Base-by-base conservation (phyloP, 2,329 filamentous ascomycete species). In the Trichoderma afroharzianum region DNA sequence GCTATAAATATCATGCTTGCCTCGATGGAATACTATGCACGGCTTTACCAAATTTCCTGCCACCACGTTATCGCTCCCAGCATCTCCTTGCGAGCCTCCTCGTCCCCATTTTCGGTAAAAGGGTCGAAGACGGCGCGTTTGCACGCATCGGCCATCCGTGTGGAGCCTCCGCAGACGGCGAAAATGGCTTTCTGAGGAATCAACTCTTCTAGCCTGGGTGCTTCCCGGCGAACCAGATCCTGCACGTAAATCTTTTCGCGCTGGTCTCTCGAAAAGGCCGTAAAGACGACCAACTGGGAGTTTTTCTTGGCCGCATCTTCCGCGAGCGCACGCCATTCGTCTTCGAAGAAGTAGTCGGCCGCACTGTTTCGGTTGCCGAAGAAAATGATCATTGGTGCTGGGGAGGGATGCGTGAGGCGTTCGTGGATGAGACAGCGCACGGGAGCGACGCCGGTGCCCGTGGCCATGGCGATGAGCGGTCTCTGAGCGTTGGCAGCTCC, bases 381-480 rank as follows among this genome's bases (percentile, higher is more conserved):
- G 80, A 98, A 91, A 2, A 99, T 84, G 0, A 93, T 76, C 3
- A 86, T 85, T 0, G 84, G 82, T 5, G 83, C 76, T 7, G 72
- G 64, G 3, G 70, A 32, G 18, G 74, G 61, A 30, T 80, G 74
- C 0, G 77, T 76, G 55, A 80, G 77, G n/a, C 94, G 91, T 75
- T 97, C 91, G 78, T 92, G 91, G n/a, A 96, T 86, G 75, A 98
- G 85, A 5, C 92, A 89, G 3, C 95, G 90, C 77, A 97, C 90
- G 0, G 95, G 95, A 0, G 95, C 95, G 36, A 98, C 84, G 7
- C 95, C 95, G 0, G 95, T 98, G 3, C 95, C 95, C 0, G 95
- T 93, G 1, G 91, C 94, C 68, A 98, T 88, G 77, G 95, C 89
- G 39, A 97, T 84, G 8, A 95, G 86, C 0, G 94, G 92, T 1